These are phyloP conservation scores for Lentinula edodes DNA, from an alignment of 768 basidiomycete species.

Conservation along the genomic window DNA sequence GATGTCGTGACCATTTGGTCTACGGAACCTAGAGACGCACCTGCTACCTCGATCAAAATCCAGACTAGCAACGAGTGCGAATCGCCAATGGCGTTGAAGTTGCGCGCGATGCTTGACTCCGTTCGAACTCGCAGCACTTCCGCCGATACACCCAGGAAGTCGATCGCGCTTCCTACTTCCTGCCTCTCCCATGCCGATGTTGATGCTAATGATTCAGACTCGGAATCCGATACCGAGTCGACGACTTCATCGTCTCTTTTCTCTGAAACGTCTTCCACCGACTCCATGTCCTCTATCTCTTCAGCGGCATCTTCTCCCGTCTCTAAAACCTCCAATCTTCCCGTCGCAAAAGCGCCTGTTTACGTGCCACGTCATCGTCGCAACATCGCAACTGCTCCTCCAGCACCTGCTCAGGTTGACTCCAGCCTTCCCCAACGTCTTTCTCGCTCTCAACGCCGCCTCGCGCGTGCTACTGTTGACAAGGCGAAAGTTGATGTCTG, in stretches of 20 bases:
- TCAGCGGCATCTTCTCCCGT: constrained; percentile 1
- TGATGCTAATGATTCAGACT: neutral
- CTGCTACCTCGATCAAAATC: neutral
- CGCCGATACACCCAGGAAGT: neutral
- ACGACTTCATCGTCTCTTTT: constrained; percentile 1
- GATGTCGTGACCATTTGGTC: constrained; percentile 4
- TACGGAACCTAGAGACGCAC: neutral
- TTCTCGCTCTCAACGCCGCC: constrained; percentile 3
- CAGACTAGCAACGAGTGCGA: neutral
- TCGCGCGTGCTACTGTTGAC: neutral
- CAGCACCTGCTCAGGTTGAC: neutral
- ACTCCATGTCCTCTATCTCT: constrained; percentile 2
- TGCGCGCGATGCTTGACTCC: constrained; percentile 4
- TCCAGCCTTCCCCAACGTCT: neutral
- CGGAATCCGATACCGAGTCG: constrained; percentile 4
- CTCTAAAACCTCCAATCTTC: neutral
- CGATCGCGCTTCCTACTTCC: neutral
- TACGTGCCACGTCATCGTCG: neutral
- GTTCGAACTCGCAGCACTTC: neutral
- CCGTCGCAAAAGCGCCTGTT: neutral
- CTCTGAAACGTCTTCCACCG: neutral
- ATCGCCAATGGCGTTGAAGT: constrained; percentile 3
- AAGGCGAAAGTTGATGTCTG: neutral
- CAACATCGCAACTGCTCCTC: neutral
- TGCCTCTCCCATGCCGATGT: neutral